Evolutionary conservation across 768 basidiomycete genomes (phyloP), one percentile per base, ranked within the genome.

Genomic region (Phaeolepiota aurea): DNA sequence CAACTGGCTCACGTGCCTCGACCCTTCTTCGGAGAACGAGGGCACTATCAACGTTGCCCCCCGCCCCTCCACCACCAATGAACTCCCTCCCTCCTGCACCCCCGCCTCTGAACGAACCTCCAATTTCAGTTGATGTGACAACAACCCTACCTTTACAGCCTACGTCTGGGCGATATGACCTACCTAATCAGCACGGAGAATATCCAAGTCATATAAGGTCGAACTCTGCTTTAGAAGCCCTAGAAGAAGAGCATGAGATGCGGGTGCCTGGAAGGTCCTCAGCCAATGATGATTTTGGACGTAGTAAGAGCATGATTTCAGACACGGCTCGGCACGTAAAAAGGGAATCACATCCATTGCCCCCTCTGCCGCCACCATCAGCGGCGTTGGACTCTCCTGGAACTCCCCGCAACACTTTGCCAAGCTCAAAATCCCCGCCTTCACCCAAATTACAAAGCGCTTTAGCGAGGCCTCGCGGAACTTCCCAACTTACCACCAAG

Each of bases 291-390:
- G 55, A 48, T 32, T 33, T 45, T 15, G 56, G 60, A 16, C n/a
- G n/a, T n/a, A 52, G 61, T 33, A 54, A 56, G 30, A 55, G 58
- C 19, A 50, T 54, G 41, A 55, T 58, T 40, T 56, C 66, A 28
- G 70, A 72, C 33, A 67, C 67, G 5, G 64, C 68, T 20, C 72
- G 64, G 23, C 61, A 58, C 23, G 41, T 52, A 21, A 72, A 65
- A 48, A 64, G 63, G 49, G 77, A 79, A 31, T 76, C 76, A 5
- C 83, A 75, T 42, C 85, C 80, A 14, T 63, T 85, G 10, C 84
- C 82, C 13, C 81, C 81, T 32, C 56, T 83, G 36, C 82, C 80
- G 30, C 69, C 74, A 3, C 73, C 70, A 37, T 56, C 64, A 10
- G 49, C 55, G 20, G 50, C 56, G 35, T 43, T 56, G 7, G 56